Conservation (phyloP, 768 basidiomycete genomes). For the Termitomyces sp. region DNA sequence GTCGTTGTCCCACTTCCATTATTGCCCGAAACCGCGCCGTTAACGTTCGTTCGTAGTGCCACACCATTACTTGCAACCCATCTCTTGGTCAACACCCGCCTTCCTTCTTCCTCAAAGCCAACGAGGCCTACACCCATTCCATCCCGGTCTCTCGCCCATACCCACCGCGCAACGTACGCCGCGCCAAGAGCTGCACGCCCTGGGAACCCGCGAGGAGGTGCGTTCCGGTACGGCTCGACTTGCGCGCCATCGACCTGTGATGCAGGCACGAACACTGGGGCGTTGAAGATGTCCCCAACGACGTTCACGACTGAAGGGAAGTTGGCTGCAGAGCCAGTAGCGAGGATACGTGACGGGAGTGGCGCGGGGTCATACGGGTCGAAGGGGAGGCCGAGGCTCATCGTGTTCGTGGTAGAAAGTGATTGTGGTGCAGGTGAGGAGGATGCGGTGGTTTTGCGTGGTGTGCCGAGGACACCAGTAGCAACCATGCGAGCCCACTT, state of each 20-base stretch:
- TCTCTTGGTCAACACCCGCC: conserved; percentile 66
- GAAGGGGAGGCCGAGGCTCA: conserved; percentile 65
- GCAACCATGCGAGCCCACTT: conserved; percentile 76
- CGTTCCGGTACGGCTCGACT: conserved; percentile 67
- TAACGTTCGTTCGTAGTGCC: conserved; percentile 60
- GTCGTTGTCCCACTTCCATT: conserved; percentile 7
- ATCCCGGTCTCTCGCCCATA: conserved; percentile 66
- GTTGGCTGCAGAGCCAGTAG: conserved; percentile 79
- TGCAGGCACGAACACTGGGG: conserved; percentile 71
- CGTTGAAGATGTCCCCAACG: conserved; percentile 81
- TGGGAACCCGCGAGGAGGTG: conserved; percentile 68
- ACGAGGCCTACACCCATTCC: conserved; percentile 44
- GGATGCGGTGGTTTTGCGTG: conserved; percentile 33
- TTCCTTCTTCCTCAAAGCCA: conserved; percentile 80
- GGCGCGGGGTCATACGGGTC: conserved; percentile 74
- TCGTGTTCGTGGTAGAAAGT: conserved; percentile 19
- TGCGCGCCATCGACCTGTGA: conserved; percentile 81
- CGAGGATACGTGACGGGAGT: conserved; percentile 64
- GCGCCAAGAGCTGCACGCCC: conserved; percentile 70
- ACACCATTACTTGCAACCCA: conserved; percentile 68
- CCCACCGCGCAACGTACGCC: conserved; percentile 83
- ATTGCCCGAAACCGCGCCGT: conserved; percentile 30
- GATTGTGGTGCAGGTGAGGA: conserved; percentile 12
- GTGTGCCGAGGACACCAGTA: conserved; percentile 62
- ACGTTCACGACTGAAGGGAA: conserved; percentile 82